Percentiles rank a stretch among this genome's conserved stretches.
These are phyloP conservation scores for Xylaria telfairii DNA, from an alignment of 495 filamentous ascomycete species.

Conservation along the genomic window DNA sequence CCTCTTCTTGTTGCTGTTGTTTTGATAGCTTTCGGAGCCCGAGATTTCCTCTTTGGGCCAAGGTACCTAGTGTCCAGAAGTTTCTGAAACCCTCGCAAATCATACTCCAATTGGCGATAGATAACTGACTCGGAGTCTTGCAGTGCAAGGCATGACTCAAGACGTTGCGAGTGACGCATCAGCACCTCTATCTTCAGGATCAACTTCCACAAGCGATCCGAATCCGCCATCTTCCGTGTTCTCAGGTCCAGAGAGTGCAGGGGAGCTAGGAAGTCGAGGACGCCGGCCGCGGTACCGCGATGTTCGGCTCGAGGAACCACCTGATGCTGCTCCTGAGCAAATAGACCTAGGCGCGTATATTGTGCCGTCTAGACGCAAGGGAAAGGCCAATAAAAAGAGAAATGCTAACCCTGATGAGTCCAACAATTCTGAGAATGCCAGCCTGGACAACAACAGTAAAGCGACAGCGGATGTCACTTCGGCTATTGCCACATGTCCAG, in stretches of 20 bases:
- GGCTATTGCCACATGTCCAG: conserved; percentile 56
- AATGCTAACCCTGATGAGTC: conserved; percentile 29
- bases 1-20: no score
- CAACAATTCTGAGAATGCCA: conserved; percentile 8
- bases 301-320: conserved; percentile 32
- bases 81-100: no score
- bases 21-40: no score
- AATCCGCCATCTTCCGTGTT: conserved; percentile 15
- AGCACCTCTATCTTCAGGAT: conserved; percentile 30
- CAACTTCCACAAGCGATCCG: conserved; percentile 14
- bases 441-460: conserved; percentile 21
- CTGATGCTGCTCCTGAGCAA: conserved; percentile 30
- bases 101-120: no score
- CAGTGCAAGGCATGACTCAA: conserved; percentile 43
- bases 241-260: conserved; percentile 12
- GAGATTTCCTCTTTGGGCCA: no score
- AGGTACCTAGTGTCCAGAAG: no score
- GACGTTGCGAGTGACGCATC: conserved; percentile 27
- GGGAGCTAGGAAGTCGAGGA: conserved; percentile 25
- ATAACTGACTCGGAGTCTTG: no score
- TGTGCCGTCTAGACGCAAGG: conserved; percentile 48
- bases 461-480: conserved; percentile 23
- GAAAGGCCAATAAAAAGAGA: conserved; percentile 31
- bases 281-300: conserved; percentile 31
- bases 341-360: conserved; percentile 54